phyloP scores from a whole-genome alignment of 176 grass and related monocot species.

The Oryza meridionalis region DNA sequence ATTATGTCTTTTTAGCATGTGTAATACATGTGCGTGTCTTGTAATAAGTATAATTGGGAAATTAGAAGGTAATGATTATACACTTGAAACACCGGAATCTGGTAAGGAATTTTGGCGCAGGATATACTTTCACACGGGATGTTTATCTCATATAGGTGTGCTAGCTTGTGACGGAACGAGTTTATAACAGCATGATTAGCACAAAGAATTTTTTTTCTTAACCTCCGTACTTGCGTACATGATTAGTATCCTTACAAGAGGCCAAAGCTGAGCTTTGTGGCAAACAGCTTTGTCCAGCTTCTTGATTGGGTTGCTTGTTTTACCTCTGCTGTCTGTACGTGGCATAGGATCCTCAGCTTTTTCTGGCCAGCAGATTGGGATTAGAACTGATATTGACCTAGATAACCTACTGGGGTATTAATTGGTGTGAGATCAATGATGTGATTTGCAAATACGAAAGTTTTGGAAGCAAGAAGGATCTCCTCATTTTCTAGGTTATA shows the following conservation, averaged over 20 bases:
- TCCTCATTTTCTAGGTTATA: background rate
- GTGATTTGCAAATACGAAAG: background rate
- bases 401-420: slow-evolving; percentile 1
- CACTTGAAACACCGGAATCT: too few relatives aligned
- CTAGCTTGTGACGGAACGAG: background rate
- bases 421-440: background rate
- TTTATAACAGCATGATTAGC: slow-evolving; percentile 24
- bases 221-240: background rate
- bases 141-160: too few relatives aligned
- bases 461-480: slow-evolving; percentile 2
- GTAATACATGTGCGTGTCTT: background rate
- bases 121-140: too few relatives aligned
- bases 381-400: slow-evolving; percentile 13
- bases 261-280: slow-evolving; percentile 26
- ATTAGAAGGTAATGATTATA: background rate
- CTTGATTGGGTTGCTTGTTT: background rate
- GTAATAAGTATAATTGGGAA: background rate
- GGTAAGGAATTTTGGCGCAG: too few relatives aligned
- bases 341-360: slow-evolving; percentile 48
- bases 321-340: slow-evolving; percentile 25
- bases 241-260: slow-evolving; percentile 27
- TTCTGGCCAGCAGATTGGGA: slow-evolving; percentile 16
- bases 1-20: too few relatives aligned
- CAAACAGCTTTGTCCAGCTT: slow-evolving; percentile 19
- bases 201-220: slow-evolving; percentile 7